Evolutionary conservation across 228 moss, liverwort and hornwort genomes (phyloP), one percentile per base, ranked within the genome.

Genomic region (Sphagnum magellanicum): DNA sequence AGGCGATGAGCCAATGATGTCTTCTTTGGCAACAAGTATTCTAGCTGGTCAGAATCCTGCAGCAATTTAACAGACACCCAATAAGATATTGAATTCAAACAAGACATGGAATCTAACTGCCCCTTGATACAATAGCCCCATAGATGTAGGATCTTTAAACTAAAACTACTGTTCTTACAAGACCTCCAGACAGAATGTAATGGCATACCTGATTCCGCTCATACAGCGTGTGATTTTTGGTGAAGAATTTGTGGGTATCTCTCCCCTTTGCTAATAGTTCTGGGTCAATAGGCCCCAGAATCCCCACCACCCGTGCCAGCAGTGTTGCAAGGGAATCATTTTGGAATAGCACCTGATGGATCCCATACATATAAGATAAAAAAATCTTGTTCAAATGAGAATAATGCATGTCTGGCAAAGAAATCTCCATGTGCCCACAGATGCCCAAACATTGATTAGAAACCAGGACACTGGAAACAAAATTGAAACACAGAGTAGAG

Each of bases 11-110:
- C 63, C 64, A 98, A 81, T 32, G 98, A 98, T 60, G 98, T 98
- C 79, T 93, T 98, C 90, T 98, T 98, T 4, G 98, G 98, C 67
- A 81, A 16, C 72, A 98, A 72, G 82, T 90, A 92, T 76, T 98
- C 98, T 68, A 98, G 82, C 73, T 92, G 94, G 76, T 98, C 94
- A 46, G 94, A 84, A 52, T 98, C 98, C 98, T 98, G 94, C 48
- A 66, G 49, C 48, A 63, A 32, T 60, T 62, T 14, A 10, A 32
- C 32, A 32, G 32, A 32, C 32, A 32, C 32, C 32, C 32, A 32
- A 32, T 3, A 32, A 32, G 32, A 32, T 32, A 32, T 3, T 32
- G 32, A 3, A 1, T 32, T 32, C 32, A 32, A 32, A 32, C 3
- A 32, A 32, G 32, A 32, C 32, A 32, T 32, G 32, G 32, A 32